A percentile compares a stretch with the other conserved stretches of the same genome.
phyloP scores from a whole-genome alignment of 2,329 filamentous ascomycete species.

The Dactylonectria macrodidyma region DNA sequence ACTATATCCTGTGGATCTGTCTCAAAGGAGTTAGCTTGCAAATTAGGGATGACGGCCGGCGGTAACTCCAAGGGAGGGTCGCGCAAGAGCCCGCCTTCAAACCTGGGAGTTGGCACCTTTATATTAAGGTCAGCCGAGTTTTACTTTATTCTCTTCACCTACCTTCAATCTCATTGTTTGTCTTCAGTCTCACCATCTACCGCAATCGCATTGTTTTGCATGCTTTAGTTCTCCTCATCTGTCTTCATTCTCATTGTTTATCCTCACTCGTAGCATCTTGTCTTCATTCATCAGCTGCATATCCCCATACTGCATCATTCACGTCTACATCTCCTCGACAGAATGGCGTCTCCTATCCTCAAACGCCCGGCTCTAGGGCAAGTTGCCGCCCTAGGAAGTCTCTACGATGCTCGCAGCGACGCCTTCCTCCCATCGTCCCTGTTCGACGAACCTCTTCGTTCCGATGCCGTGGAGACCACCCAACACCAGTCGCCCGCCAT shows the following conservation, averaged over 20 bases:
- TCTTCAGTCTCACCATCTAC: background rate
- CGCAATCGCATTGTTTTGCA: conserved; percentile 4
- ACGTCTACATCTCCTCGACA: conserved; percentile 3
- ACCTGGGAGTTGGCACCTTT: too few relatives aligned
- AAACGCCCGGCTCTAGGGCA: conserved; percentile 13
- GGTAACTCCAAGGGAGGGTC: too few relatives aligned
- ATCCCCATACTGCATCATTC: too few relatives aligned
- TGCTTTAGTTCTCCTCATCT: background rate
- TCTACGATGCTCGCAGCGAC: conserved; percentile 15
- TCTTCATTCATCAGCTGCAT: too few relatives aligned
- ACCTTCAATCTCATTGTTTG: background rate
- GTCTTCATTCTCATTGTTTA: background rate
- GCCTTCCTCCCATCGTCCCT: conserved; percentile 3
- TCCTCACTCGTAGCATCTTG: background rate
- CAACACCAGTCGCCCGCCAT: background rate
- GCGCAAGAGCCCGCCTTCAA: too few relatives aligned
- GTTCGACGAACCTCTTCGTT: conserved; percentile 7
- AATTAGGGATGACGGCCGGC: background rate
- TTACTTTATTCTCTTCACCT: background rate
- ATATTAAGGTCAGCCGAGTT: too few relatives aligned
- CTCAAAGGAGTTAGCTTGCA: background rate
- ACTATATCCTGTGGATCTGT: background rate
- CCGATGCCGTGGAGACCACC: background rate
- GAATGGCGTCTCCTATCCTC: background rate
- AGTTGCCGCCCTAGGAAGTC: conserved; percentile 2